A percentile compares a stretch with the other conserved stretches of the same genome.
These are phyloP conservation scores for Pestalotiopsis sp. DNA, from an alignment of 2,329 filamentous ascomycete species.

Conservation along the genomic window DNA sequence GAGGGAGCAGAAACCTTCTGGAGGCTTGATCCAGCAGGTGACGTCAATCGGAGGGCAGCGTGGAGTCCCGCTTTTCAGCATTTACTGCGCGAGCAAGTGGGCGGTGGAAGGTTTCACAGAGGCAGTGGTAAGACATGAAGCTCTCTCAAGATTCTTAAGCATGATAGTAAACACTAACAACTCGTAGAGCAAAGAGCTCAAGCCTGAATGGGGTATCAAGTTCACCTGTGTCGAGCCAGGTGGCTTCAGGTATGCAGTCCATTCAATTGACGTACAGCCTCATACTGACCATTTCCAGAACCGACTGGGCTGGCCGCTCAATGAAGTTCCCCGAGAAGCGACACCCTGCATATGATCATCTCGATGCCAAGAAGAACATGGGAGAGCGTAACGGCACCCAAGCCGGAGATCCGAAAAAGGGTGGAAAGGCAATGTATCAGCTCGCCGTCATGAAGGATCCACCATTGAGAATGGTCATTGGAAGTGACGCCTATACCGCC, in stretches of 20 bases:
- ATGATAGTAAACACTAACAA: not conserved
- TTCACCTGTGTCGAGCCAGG: conserved; percentile 23
- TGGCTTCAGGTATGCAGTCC: conserved; percentile 14
- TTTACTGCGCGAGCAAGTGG: conserved; percentile 25
- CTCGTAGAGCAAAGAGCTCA: conserved; percentile 21
- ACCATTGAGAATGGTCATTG: conserved; percentile 8
- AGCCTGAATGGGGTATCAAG: conserved; percentile 25
- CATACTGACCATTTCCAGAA: not conserved
- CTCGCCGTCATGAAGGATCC: conserved; percentile 9
- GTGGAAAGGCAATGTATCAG: conserved; percentile 7
- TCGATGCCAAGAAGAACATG: conserved; percentile 7
- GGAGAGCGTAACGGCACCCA: not conserved
- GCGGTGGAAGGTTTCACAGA: conserved; percentile 24
- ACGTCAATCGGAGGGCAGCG: conserved; percentile 8
- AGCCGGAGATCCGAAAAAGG: conserved; percentile 7
- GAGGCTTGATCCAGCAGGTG: conserved; percentile 9
- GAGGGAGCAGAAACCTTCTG: conserved; percentile 32
- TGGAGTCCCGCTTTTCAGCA: conserved; percentile 10
- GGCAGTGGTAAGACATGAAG: conserved; percentile 4
- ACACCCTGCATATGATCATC: conserved; percentile 7
- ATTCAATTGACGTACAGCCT: not conserved
- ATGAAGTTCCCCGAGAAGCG: conserved; percentile 6
- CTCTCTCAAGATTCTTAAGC: too few relatives aligned
- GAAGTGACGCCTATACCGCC: conserved; percentile 2
- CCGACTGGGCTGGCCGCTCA: conserved; percentile 7